These are phyloP conservation scores for Citrus inodora DNA, from an alignment of 345 rosid genomes.

Conservation along the genomic window DNA sequence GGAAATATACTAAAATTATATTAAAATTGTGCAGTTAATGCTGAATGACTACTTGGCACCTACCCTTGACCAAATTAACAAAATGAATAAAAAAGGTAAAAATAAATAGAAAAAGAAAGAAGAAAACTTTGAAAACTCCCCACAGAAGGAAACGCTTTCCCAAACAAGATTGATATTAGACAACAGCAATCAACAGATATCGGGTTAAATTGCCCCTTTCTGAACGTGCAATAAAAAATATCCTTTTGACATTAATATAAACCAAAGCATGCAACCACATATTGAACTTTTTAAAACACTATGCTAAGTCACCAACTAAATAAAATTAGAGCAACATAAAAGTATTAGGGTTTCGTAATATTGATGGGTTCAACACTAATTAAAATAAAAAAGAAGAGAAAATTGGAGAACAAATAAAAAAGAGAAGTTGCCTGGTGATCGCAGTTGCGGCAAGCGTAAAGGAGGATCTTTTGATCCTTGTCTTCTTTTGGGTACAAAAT, in stretches of 20 bases:
- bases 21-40: neutral
- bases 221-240: neutral
- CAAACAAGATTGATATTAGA: neutral
- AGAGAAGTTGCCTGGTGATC: conserved; percentile 60
- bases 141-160: neutral
- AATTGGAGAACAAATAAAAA: neutral
- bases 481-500: conserved; percentile 76
- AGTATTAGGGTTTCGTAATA: neutral
- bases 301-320: neutral
- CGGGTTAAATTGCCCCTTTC: neutral
- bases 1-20: neutral
- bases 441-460: conserved; percentile 83
- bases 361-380: neutral
- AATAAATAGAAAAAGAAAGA: neutral
- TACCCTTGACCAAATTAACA: neutral
- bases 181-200: neutral
- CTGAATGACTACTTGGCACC: neutral
- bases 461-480: conserved; percentile 52
- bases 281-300: too few species aligned
- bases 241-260: neutral
- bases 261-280: neutral
- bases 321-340: neutral
- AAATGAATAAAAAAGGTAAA: neutral
- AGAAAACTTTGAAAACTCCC: neutral
- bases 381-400: neutral